phyloP scores from a whole-genome alignment of 192 early-diverging fungal genomes.

The Linnemannia zychae region DNA sequence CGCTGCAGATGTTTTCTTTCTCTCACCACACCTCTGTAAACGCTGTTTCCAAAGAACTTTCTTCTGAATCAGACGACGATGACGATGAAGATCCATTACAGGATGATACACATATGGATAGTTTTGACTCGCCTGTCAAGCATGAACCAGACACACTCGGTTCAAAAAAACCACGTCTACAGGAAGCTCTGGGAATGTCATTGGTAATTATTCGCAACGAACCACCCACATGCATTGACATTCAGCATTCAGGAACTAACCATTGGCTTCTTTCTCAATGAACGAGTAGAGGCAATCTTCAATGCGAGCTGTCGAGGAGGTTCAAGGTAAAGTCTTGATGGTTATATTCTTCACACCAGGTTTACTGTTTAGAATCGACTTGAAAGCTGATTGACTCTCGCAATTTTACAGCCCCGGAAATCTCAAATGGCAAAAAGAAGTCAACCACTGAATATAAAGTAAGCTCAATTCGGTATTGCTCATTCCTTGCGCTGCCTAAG shows the following conservation, averaged over 20 bases:
- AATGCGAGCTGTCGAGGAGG: not conserved
- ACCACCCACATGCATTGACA: too few species aligned
- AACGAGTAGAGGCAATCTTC: not conserved
- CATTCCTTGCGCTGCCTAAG: not conserved
- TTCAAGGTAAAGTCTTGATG: not conserved
- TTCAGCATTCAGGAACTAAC: not conserved
- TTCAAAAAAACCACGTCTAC: conserved; percentile 19
- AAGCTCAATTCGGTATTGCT: not conserved
- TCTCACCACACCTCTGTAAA: conserved; percentile 14
- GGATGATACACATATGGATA: not conserved
- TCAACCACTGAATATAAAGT: conserved; percentile 10
- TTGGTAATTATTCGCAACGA: not conserved
- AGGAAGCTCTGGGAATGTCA: conserved; percentile 40
- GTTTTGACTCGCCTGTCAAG: not conserved
- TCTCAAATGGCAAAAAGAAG: conserved; percentile 11
- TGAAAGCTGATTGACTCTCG: not conserved
- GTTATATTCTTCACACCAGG: not conserved
- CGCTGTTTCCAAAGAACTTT: not conserved
- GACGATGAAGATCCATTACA: not conserved
- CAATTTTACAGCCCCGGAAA: conserved; percentile 9
- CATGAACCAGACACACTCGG: not conserved
- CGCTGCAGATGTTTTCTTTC: conserved; percentile 42
- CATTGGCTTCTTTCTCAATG: not conserved
- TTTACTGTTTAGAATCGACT: not conserved
- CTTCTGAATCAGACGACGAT: conserved; percentile 18